Percentiles rank a stretch among this genome's conserved stretches.
These are phyloP conservation scores for Crassisporium funariophilum DNA, from an alignment of 768 basidiomycete genomes.

Conservation along the genomic window DNA sequence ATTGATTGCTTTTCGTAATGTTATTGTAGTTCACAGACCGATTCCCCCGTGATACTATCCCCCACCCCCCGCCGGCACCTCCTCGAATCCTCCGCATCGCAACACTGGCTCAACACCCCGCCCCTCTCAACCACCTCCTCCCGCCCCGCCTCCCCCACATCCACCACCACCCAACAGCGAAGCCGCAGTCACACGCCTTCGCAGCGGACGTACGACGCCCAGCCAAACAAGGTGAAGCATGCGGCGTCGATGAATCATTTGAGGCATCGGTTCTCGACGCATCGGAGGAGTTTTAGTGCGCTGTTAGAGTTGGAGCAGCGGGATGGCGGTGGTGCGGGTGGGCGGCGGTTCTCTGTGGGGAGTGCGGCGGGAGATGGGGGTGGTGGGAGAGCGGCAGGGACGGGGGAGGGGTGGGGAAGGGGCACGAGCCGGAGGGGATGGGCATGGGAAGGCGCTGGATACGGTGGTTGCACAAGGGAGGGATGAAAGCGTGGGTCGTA, in stretches of 20 bases:
- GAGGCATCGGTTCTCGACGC: slow-evolving; percentile 13
- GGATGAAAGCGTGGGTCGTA: slow-evolving; percentile 60
- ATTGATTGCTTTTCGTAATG: background rate
- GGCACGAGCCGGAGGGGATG: slow-evolving; percentile 26
- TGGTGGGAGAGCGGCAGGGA: too few species aligned
- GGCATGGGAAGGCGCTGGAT: slow-evolving; percentile 65
- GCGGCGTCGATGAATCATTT: background rate
- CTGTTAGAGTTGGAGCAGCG: slow-evolving; percentile 38
- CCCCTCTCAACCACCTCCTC: slow-evolving; percentile 45
- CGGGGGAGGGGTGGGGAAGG: slow-evolving; percentile 21
- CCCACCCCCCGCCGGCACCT: slow-evolving; percentile 70
- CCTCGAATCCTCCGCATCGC: slow-evolving; percentile 59
- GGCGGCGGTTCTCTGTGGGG: slow-evolving; percentile 16
- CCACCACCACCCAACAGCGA: background rate
- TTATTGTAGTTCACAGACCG: slow-evolving; percentile 7
- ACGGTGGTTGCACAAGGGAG: slow-evolving; percentile 78
- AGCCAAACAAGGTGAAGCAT: background rate
- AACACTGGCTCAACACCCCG: slow-evolving; percentile 59
- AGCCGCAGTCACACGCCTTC: background rate
- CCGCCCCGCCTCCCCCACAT: slow-evolving; percentile 40
- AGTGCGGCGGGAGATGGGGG: slow-evolving; percentile 26
- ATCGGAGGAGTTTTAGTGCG: slow-evolving; percentile 42
- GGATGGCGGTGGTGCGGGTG: slow-evolving; percentile 7
- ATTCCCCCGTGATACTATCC: slow-evolving; percentile 49
- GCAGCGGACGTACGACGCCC: too few species aligned